These are phyloP conservation scores for Penicillium antarcticum DNA, from an alignment of 495 filamentous ascomycete genomes.

Conservation along the genomic window DNA sequence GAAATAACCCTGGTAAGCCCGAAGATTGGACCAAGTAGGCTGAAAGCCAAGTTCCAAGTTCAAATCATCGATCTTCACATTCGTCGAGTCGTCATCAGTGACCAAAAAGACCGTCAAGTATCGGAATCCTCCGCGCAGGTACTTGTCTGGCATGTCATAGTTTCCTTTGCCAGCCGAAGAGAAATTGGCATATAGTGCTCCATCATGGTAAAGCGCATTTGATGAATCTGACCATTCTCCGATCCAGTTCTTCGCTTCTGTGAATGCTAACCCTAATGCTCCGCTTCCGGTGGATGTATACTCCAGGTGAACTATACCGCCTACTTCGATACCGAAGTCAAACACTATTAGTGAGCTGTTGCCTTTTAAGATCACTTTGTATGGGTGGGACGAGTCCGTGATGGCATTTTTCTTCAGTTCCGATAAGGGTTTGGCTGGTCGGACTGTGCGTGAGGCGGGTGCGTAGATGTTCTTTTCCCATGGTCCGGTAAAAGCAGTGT, in stretches of 20 bases:
- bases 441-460: conserved; percentile 50
- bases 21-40: conserved; percentile 62
- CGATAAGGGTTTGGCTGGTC: conserved; percentile 45
- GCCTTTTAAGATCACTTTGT: conserved; percentile 29
- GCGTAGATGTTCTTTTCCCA: conserved; percentile 63
- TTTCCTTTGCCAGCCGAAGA: conserved; percentile 36
- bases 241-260: conserved; percentile 61
- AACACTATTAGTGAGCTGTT: conserved; percentile 50
- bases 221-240: conserved; percentile 58
- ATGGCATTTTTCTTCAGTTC: conserved; percentile 30
- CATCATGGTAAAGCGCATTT: conserved; percentile 53
- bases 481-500: conserved; percentile 52
- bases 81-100: conserved; percentile 24
- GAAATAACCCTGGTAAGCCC: conserved; percentile 63
- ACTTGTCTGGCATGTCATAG: conserved; percentile 52
- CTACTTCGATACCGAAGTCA: conserved; percentile 59
- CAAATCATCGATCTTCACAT: conserved; percentile 39
- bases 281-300: conserved; percentile 46
- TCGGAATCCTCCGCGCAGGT: conserved; percentile 58
- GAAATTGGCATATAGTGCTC: conserved; percentile 51
- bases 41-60: conserved; percentile 54
- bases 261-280: conserved; percentile 57
- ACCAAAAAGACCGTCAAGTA: conserved; percentile 57
- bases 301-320: conserved; percentile 50
- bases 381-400: conserved; percentile 22